phyloP scores from a whole-genome alignment of 2,329 filamentous ascomycete species.

The Paecilomyces sp. region DNA sequence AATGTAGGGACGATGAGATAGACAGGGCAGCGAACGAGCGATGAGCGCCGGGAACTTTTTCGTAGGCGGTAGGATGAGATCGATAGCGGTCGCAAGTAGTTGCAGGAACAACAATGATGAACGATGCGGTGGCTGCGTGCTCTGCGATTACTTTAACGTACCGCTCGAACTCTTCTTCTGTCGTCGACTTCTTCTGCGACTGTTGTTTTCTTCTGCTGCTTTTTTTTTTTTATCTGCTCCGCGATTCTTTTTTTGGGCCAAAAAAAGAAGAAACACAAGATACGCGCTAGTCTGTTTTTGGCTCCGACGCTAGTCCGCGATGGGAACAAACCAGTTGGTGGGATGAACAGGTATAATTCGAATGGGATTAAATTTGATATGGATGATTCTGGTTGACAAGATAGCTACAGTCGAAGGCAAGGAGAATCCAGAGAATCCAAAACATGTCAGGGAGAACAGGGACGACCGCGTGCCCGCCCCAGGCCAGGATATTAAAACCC shows the following conservation, averaged over 20 bases:
- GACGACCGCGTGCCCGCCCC: background rate
- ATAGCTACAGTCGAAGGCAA: background rate
- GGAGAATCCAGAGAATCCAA: background rate
- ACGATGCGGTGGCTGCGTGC: background rate
- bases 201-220: background rate
- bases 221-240: background rate
- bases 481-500: background rate
- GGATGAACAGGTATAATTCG: background rate
- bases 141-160: background rate
- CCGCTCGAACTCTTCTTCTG: background rate
- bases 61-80: background rate
- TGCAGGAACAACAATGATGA: background rate
- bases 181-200: background rate
- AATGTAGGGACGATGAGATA: background rate
- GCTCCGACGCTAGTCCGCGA: background rate
- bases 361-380: background rate
- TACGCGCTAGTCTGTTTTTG: background rate
- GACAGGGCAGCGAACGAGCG: background rate
- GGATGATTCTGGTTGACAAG: background rate
- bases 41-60: background rate
- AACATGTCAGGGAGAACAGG: background rate
- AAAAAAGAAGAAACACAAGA: background rate
- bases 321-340: background rate
- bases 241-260: background rate
- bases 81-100: background rate